Evolutionary conservation across 1,284 basidiomycete species (phyloP).

Genomic region (Mycocalia duriaeana): DNA sequence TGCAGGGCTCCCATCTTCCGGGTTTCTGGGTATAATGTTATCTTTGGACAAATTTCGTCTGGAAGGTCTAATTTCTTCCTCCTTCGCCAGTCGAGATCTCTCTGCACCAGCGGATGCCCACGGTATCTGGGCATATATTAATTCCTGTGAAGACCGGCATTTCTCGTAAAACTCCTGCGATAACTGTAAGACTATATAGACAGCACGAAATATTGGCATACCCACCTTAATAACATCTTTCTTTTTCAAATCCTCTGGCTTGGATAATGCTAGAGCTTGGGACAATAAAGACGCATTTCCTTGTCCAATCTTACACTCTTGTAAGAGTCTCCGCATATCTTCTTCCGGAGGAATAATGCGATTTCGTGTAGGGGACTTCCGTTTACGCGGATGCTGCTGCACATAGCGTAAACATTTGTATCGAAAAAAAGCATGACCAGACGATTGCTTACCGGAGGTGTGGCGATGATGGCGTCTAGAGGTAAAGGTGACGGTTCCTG

Average conservation of each 20-base stretch:
- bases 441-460: constrained; percentile 18
- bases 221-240: constrained; percentile 59
- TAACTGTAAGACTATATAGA: not conserved
- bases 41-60: constrained; percentile 13
- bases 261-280: constrained; percentile 59
- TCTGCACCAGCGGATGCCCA: constrained; percentile 78
- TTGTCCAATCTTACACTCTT: constrained; percentile 73
- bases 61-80: constrained; percentile 17
- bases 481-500: constrained; percentile 26
- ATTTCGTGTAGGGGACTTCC: constrained; percentile 37
- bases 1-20: constrained; percentile 15
- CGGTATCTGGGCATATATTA: constrained; percentile 69
- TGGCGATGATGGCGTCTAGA: constrained; percentile 16
- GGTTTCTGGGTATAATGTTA: not conserved
- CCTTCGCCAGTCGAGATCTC: constrained; percentile 41
- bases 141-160: constrained; percentile 67
- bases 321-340: constrained; percentile 70
- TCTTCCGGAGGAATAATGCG: constrained; percentile 71
- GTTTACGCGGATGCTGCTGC: constrained; percentile 28
- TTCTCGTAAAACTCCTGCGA: constrained; percentile 68
- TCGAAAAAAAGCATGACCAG: constrained; percentile 5
- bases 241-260: constrained; percentile 58
- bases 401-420: not conserved
- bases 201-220: not conserved
- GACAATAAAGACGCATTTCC: constrained; percentile 67